Evolutionary conservation across 306 rosid species (phyloP).

Genomic region (Bauhinia variegata): DNA sequence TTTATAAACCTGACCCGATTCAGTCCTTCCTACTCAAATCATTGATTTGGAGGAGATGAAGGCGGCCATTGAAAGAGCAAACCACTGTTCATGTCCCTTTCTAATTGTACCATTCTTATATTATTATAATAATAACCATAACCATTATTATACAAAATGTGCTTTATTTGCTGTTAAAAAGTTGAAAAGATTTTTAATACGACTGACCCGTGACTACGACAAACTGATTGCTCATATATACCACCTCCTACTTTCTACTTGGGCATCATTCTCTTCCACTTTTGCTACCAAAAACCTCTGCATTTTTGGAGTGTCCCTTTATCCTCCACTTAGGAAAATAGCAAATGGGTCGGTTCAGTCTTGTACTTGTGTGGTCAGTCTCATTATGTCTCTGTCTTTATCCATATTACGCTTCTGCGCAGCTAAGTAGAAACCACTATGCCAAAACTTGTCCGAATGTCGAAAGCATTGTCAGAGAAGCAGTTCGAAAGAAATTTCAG

Average conservation of each 20-base stretch:
- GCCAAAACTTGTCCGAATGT: slow-evolving; percentile 75
- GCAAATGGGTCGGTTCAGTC: slow-evolving; percentile 53
- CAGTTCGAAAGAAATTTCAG: slow-evolving; percentile 63
- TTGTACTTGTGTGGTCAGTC: slow-evolving; percentile 42
- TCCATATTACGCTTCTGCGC: slow-evolving; percentile 55
- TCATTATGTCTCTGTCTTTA: slow-evolving; percentile 40
- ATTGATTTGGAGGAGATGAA: slow-evolving; percentile 33
- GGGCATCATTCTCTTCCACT: slow-evolving; percentile 30
- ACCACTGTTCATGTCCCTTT: slow-evolving; percentile 44
- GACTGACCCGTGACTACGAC: slow-evolving; percentile 51
- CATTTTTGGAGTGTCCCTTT: slow-evolving; percentile 10
- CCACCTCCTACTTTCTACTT: slow-evolving; percentile 25
- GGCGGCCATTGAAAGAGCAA: slow-evolving; percentile 32
- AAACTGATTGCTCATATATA: slow-evolving; percentile 20
- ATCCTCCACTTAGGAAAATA: background rate
- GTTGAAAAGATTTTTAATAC: slow-evolving; percentile 39
- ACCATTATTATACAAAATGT: background rate
- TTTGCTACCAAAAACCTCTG: slow-evolving; percentile 2
- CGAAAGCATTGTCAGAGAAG: slow-evolving; percentile 63
- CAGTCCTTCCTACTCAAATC: background rate
- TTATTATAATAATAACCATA: slow-evolving; percentile 20
- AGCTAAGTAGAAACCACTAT: slow-evolving; percentile 64
- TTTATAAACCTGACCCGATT: slow-evolving; percentile 6
- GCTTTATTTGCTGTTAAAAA: slow-evolving; percentile 38
- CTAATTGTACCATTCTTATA: slow-evolving; percentile 38